Percentiles rank a stretch among this genome's conserved stretches.
Conservation (phyloP, 768 basidiomycete species). For the Russula sp. region DNA sequence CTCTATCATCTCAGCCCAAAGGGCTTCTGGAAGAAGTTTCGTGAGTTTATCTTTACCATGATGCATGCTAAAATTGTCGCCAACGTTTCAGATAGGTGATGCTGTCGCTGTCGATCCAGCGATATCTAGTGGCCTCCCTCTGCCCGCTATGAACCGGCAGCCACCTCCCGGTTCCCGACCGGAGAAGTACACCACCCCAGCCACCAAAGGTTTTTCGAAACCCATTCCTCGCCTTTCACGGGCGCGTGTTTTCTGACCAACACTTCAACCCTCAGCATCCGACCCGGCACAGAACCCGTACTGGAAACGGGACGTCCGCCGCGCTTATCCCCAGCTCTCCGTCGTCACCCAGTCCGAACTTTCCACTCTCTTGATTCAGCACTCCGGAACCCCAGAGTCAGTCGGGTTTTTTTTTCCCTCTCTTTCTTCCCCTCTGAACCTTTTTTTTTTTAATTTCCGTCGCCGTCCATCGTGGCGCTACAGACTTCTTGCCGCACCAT, state of each 20-base stretch:
- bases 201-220: slow-evolving; percentile 64
- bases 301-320: slow-evolving; percentile 93
- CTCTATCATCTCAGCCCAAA: slow-evolving; percentile 84
- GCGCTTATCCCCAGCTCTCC: slow-evolving; percentile 88
- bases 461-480: too few species aligned
- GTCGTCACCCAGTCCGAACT: slow-evolving; percentile 82
- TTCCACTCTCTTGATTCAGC: slow-evolving; percentile 74
- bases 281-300: slow-evolving; percentile 88
- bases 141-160: slow-evolving; percentile 64
- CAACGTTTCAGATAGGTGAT: slow-evolving; percentile 51
- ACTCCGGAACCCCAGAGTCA: slow-evolving; percentile 58
- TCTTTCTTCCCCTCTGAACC: neutral
- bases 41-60: slow-evolving; percentile 40
- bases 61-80: neutral
- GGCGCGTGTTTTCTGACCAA: slow-evolving; percentile 19
- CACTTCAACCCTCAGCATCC: slow-evolving; percentile 50
- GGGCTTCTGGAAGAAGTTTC: slow-evolving; percentile 97
- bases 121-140: slow-evolving; percentile 85
- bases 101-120: slow-evolving; percentile 80
- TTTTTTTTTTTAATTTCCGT: too few species aligned
- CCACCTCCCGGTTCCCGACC: slow-evolving; percentile 87
- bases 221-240: slow-evolving; percentile 7
- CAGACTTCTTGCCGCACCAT: slow-evolving; percentile 56
- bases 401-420: slow-evolving; percentile 7
- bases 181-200: slow-evolving; percentile 81